Conservation (phyloP, 768 basidiomycete species). For the Agrocybe pediades region DNA sequence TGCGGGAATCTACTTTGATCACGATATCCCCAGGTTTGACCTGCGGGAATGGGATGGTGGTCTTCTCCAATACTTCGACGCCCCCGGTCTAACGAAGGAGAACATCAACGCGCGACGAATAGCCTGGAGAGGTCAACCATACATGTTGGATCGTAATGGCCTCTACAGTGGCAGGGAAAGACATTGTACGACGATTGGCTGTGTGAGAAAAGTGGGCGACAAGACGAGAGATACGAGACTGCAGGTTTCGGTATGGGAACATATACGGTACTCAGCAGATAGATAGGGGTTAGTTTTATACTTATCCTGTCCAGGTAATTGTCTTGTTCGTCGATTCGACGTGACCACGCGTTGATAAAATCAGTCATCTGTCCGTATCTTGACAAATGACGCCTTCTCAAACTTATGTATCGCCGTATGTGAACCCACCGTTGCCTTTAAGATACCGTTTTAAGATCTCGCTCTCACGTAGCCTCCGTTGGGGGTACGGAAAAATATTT, state of each 20-base stretch:
- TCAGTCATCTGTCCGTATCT: conserved; percentile 8
- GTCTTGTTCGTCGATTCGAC: background rate
- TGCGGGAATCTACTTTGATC: conserved; percentile 35
- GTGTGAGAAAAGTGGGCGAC: conserved; percentile 30
- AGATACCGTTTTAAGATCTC: background rate
- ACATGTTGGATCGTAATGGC: conserved; percentile 71
- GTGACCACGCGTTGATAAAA: conserved; percentile 11
- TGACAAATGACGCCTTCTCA: conserved; percentile 11
- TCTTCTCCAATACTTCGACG: conserved; percentile 74
- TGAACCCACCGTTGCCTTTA: background rate
- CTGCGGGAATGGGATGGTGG: conserved; percentile 65
- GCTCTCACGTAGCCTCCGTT: background rate
- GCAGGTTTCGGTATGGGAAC: conserved; percentile 12
- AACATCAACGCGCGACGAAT: background rate
- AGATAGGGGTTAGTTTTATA: conserved; percentile 2
- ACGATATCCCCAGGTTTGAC: conserved; percentile 61
- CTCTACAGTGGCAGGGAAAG: conserved; percentile 61
- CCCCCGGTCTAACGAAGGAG: conserved; percentile 54
- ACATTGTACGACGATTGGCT: conserved; percentile 34
- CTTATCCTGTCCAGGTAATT: background rate
- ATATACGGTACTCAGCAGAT: conserved; percentile 1
- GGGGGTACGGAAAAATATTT: background rate
- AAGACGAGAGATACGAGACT: conserved; percentile 14
- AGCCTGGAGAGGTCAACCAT: conserved; percentile 1
- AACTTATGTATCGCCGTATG: conserved; percentile 2